Evolutionary conservation across 2,329 filamentous ascomycete species (phyloP), one percentile per base, ranked within the genome.

Genomic region (Colletotrichum truncatum): DNA sequence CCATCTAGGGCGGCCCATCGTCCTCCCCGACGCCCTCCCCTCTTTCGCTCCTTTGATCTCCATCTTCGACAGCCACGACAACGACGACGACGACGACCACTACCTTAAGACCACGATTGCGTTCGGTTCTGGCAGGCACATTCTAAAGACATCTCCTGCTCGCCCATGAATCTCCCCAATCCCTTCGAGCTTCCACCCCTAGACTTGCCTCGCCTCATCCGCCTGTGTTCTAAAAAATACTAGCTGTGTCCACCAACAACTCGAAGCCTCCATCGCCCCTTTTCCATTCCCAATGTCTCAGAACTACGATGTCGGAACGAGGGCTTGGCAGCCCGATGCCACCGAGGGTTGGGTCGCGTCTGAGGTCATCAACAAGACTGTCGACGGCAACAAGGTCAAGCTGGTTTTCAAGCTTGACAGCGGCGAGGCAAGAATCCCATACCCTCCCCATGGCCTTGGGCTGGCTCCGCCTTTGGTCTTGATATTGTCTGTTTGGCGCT

Each of bases 301-400:
- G 81, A 93, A 89, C 78, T 98, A 97, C 84, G 94, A 98, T 86
- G 89, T 98, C 76, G 96, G 95, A 77, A 98, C 95, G 75, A 90
- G 93, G 88, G 96, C 94, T 77, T 99, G 96, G 96, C 96, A 98
- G 87, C 94, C 96, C 73, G 96, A 99, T 84, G 84, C 89, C 78
- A 93, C 93, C 67, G 95, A 99, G 81, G 96, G 96, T 82, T 99
- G 96, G 95, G 89, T 99, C 79, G 92, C 94, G 77, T 98, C 96
- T 48, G 94, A 98, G 85, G 92, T 99, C 73, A 86, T 91, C 77
- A 91, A 92, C 81, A 98, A 96, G 85, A 86, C 87, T 61, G 83
- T 93, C 70, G 86, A 96, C 76, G 96, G 94, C 68, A 87, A 93
- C 75, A 98, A 97, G 78, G 92, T 95, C 75, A 91, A 87, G 76